Evolutionary conservation across 805 yeast genomes (phyloP), one percentile per base, ranked within the genome.

Genomic region (Barnettozyma pratensis): DNA sequence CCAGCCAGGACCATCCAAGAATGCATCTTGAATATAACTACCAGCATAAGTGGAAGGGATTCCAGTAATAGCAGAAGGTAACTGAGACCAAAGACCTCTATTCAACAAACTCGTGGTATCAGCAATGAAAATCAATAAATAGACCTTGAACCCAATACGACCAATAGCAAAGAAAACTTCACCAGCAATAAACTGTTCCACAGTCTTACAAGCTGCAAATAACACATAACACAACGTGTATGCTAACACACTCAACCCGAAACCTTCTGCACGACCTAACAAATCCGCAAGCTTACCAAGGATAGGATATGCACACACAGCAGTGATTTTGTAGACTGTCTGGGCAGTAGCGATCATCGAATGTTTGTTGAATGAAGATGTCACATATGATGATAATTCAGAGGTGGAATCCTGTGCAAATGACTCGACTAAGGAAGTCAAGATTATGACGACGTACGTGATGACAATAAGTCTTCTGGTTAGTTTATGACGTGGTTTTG

Each of bases 1-100:
- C 81, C 81, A 77, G 10, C 70, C 65, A 12, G 61, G 54, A 38
- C 59, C 58, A 4, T 62, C 60, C 28, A 73, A 54, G 48, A 64
- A 54, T 28, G 58, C 62, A 42, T 64, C 66, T 49, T 56, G 59
- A 36, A 64, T 54, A 35, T 55, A 51, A 10, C 62, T 54, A 45
- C 67, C 66, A 28, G 62, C 60, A 32, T 61, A 62, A 10, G 55
- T 39, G 6, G 66, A 48, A 31, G 66, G 65, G 41, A 62, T 52
- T n/a, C 61, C 59, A n/a, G 63, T 55, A 12, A 61, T 34, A 30
- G 66, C 61, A 45, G 63, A 66, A 10, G 74, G 74, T 14, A 71
- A 49, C 46, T 65, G 68, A 5, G 70, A 57, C 55, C 61, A 66
- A 7, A 70, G 44, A 19, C 72, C 72, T 53, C 75, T 64, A 54